Evolutionary conservation across 1,139 yeast species (phyloP).

Genomic region (Yamadazyma mexicana): DNA sequence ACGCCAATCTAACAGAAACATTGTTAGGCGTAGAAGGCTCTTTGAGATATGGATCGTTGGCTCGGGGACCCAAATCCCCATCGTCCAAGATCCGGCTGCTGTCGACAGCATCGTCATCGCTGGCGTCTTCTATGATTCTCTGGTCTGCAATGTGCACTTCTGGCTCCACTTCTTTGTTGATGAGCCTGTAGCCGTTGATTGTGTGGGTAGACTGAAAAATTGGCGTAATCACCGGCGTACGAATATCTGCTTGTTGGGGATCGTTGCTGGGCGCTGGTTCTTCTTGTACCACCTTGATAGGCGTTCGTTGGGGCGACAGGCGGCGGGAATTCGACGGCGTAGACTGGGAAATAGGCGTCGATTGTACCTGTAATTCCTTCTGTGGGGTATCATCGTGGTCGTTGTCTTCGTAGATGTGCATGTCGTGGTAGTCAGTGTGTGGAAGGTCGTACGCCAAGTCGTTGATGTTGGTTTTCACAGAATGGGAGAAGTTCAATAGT

Average conservation of each 20-base stretch:
- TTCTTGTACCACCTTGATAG: too few relatives aligned
- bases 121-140: slow-evolving; percentile 35
- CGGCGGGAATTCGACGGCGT: slow-evolving; percentile 27
- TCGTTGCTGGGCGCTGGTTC: neutral
- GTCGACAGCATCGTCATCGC: slow-evolving; percentile 30
- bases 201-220: slow-evolving; percentile 12
- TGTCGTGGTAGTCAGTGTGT: neutral
- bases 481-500: slow-evolving; percentile 26
- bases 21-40: slow-evolving; percentile 10
- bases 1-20: slow-evolving; percentile 12
- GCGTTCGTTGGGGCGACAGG: slow-evolving; percentile 1
- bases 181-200: slow-evolving; percentile 37
- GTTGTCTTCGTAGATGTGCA: slow-evolving; percentile 3
- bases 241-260: neutral
- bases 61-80: slow-evolving; percentile 32
- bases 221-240: slow-evolving; percentile 1
- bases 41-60: slow-evolving; percentile 36
- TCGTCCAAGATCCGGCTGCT: slow-evolving; percentile 20
- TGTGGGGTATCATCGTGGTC: slow-evolving; percentile 4
- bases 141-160: slow-evolving; percentile 42
- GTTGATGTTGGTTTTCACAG: slow-evolving; percentile 23
- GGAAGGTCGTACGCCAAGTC: slow-evolving; percentile 8
- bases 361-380: slow-evolving; percentile 14
- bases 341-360: slow-evolving; percentile 36
- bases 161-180: slow-evolving; percentile 24